phyloP scores from a whole-genome alignment of 148 eudicot genomes.

The Limonium bicolor region DNA sequence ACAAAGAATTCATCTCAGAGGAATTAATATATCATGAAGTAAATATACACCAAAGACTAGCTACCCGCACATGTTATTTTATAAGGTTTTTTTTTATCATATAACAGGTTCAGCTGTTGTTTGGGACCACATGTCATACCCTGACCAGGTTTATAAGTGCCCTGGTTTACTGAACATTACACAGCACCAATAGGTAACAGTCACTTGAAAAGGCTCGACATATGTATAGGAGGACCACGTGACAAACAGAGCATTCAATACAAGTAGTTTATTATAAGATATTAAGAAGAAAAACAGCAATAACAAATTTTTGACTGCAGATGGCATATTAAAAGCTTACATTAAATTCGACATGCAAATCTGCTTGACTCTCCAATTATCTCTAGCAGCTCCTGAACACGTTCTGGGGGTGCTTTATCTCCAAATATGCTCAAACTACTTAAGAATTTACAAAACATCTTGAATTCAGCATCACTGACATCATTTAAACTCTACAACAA shows the following conservation, averaged over 20 bases:
- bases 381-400: constrained; percentile 73
- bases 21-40: too few relatives aligned
- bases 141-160: not conserved
- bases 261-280: not conserved
- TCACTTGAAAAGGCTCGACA: too few relatives aligned
- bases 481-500: constrained; percentile 82
- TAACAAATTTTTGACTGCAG: not conserved
- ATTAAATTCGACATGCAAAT: constrained; percentile 74
- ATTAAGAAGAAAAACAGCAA: not conserved
- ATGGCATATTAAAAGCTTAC: constrained; percentile 26
- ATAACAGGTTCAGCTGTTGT: too few relatives aligned
- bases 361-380: constrained; percentile 91
- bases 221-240: too few relatives aligned
- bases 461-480: constrained; percentile 87
- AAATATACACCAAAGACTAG: too few relatives aligned
- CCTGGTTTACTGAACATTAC: too few relatives aligned
- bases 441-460: constrained; percentile 91
- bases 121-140: not conserved
- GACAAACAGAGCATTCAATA: not conserved
- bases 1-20: too few relatives aligned
- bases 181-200: too few relatives aligned
- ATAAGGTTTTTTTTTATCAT: too few relatives aligned
- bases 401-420: constrained; percentile 73
- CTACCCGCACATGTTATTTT: too few relatives aligned
- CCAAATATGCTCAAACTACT: constrained; percentile 79